These are phyloP conservation scores for Corylus heterophylla DNA, from an alignment of 306 rosid genomes.

Conservation along the genomic window DNA sequence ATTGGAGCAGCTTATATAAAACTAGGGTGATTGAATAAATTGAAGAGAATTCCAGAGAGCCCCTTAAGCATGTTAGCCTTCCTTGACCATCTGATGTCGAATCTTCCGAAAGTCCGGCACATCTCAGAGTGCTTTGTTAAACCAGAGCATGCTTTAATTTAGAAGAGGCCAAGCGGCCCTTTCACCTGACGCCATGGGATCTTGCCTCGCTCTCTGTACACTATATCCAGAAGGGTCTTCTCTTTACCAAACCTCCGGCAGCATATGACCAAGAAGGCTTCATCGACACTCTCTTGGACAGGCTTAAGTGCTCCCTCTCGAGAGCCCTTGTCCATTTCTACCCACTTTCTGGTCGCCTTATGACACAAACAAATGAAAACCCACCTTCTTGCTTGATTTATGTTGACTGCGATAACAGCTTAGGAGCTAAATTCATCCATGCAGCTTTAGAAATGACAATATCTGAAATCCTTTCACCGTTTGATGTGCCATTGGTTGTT, in stretches of 20 bases:
- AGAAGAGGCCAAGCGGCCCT: background rate
- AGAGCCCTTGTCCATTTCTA: slow-evolving; percentile 56
- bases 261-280: background rate
- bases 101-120: background rate
- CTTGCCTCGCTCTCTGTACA: slow-evolving; percentile 41
- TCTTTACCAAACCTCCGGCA: slow-evolving; percentile 50
- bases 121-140: slow-evolving; percentile 44
- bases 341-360: slow-evolving; percentile 60
- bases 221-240: slow-evolving; percentile 72
- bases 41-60: too few species aligned
- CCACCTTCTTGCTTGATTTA: slow-evolving; percentile 33
- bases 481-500: slow-evolving; percentile 49
- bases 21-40: too few species aligned
- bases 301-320: slow-evolving; percentile 58
- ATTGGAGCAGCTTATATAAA: too few species aligned
- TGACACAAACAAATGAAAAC: slow-evolving; percentile 27
- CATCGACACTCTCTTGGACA: slow-evolving; percentile 25
- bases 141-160: slow-evolving; percentile 3
- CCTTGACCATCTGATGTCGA: background rate
- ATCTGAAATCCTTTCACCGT: slow-evolving; percentile 54
- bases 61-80: too few species aligned
- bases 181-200: slow-evolving; percentile 49
- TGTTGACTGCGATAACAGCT: slow-evolving; percentile 42
- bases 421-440: slow-evolving; percentile 52
- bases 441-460: slow-evolving; percentile 45